Base-by-base conservation (phyloP, 2,329 filamentous ascomycete species). In the Penicillium psychrosexuale region DNA sequence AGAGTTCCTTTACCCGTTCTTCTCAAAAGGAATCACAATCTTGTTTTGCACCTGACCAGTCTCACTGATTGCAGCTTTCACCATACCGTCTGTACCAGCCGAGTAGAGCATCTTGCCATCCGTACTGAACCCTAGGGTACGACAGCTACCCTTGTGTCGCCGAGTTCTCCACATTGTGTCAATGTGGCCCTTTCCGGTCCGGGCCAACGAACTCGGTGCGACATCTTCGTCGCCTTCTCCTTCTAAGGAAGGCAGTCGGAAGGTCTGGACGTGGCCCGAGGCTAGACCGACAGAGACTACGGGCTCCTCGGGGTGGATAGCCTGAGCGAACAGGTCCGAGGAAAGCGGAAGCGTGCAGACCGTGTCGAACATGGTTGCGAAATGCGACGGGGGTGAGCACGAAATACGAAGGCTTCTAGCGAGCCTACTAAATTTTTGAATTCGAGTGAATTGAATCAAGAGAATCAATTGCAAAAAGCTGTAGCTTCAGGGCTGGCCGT, bases 141-240 rank as follows among this genome's bases (percentile, higher is more conserved):
- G 83, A 70, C 93, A 97, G 80, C 91, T 97, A 12, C 91, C 93
- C 78, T 96, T 96, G 77, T 99, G 94, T 58, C 94, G 83, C 63
- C 86, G 82, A 5, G 94, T 97, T 65, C 84, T 84, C 94, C 94
- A 99, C 56, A 86, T 78, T 0, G 87, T 90, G 63, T 92, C 89
- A 59, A 97, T 89, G 53, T 87, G 84, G 40, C 87, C 88, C 59
- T 83, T 88, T 11, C 90, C 91, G 65, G 78, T 81, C 64, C 79
- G 78, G 24, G 78, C 78, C 2, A 74, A 69, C 1, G 72, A 67
- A 9, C 63, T 70, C 6, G 71, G 74, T 2, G 68, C 71, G 12
- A 63, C 57, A 38, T 83, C 81, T 28, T 82, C 81, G 38, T 79
- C 77, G 30, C 61, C 65, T 43, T 82, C 81, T 17, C 74, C 75